A percentile compares a stretch with the other conserved stretches of the same genome.
Conservation (phyloP, 2,329 filamentous ascomycete genomes). For the Ampelomyces quisqualis region DNA sequence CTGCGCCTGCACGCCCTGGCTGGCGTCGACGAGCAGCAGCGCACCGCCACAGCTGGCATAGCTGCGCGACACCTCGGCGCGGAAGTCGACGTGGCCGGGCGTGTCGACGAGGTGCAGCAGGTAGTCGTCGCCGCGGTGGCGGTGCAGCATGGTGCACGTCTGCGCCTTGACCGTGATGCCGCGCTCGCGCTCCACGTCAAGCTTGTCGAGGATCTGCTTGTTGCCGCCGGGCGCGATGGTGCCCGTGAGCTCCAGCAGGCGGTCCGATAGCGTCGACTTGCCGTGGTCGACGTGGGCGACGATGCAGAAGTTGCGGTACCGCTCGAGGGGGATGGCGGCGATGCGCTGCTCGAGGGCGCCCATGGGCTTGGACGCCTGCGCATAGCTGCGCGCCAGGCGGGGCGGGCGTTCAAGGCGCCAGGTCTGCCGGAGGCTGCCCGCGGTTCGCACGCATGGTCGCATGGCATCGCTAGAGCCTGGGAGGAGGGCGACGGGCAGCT, state of each 20-base stretch:
- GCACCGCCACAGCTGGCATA: conserved; percentile 94
- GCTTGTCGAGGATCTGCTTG: conserved; percentile 94
- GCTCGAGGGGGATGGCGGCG: conserved; percentile 71
- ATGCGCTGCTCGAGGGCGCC: conserved; percentile 65
- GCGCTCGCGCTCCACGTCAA: conserved; percentile 92
- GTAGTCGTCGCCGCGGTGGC: conserved; percentile 81
- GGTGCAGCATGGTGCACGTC: conserved; percentile 97
- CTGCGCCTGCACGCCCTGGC: conserved; percentile 94
- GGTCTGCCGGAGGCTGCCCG: conserved; percentile 45
- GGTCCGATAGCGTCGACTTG: conserved; percentile 92
- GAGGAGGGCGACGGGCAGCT: too few species aligned
- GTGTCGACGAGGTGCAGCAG: conserved; percentile 94
- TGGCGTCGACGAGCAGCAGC: conserved; percentile 88
- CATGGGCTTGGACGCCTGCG: conserved; percentile 43
- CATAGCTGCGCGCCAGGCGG: conserved; percentile 31
- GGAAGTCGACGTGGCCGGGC: conserved; percentile 95
- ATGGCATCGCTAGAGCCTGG: conserved; percentile 46
- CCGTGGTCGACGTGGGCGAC: conserved; percentile 99
- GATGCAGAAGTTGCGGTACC: conserved; percentile 95
- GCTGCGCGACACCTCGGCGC: conserved; percentile 90
- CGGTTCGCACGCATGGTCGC: conserved; percentile 52
- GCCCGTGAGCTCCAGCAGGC: conserved; percentile 88
- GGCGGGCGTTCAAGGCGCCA: conserved; percentile 40
- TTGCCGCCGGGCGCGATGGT: conserved; percentile 84
- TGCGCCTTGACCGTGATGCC: conserved; percentile 99